Conservation (phyloP, 164 flowering plant genomes). For the Annona squamosa region DNA sequence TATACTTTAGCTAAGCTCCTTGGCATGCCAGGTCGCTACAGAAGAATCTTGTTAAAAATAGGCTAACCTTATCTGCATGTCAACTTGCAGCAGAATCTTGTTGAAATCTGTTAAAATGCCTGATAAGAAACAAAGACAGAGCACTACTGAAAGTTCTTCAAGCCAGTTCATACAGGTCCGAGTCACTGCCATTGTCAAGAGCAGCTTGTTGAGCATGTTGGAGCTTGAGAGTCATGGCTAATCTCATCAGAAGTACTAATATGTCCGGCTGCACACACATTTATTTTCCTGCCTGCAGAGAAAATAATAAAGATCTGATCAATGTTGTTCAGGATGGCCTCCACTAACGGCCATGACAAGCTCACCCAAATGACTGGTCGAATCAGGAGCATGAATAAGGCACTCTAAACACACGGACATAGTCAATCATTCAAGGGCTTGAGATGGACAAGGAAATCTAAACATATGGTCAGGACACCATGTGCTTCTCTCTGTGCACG, state of each 20-base stretch:
- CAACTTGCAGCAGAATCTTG: not conserved
- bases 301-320: no score
- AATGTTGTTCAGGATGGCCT: not conserved
- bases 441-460: no score
- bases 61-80: not conserved
- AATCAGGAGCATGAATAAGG: no score
- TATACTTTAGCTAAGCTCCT: not conserved
- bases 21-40: not conserved
- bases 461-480: no score
- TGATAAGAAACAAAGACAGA: not conserved
- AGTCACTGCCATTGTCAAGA: not conserved
- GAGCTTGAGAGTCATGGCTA: not conserved
- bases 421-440: no score
- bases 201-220: not conserved
- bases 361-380: no score
- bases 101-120: not conserved
- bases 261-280: not conserved
- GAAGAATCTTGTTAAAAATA: not conserved
- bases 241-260: not conserved
- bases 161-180: not conserved
- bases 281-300: not conserved
- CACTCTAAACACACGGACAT: no score
- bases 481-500: no score
- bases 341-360: no score
- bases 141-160: not conserved